A percentile compares a stretch with the other conserved stretches of the same genome.
Evolutionary conservation across 805 yeast species (phyloP).

Genomic region (Lipomyces sp.): DNA sequence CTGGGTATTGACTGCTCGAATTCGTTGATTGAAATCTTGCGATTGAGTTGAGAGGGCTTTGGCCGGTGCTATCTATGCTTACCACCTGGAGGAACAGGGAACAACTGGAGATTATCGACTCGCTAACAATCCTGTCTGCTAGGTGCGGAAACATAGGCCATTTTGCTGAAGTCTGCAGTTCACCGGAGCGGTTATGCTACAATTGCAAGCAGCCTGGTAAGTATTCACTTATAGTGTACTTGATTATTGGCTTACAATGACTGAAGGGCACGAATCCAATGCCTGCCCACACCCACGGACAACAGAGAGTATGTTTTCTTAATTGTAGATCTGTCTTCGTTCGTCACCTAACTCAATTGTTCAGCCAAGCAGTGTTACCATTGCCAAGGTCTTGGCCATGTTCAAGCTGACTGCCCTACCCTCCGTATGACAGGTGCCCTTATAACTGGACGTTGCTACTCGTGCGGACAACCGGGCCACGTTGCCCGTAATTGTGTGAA

Average conservation of each 20-base stretch:
- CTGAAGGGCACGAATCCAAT: constrained; percentile 71
- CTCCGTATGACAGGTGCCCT: constrained; percentile 53
- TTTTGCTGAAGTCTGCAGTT: constrained; percentile 83
- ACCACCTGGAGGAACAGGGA: neutral
- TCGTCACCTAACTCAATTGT: neutral
- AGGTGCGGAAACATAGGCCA: constrained; percentile 93
- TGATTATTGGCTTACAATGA: neutral
- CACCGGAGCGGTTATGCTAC: constrained; percentile 85
- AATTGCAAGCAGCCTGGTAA: constrained; percentile 79
- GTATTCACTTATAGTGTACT: neutral
- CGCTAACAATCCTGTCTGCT: neutral
- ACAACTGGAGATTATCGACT: neutral
- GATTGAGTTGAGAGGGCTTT: neutral
- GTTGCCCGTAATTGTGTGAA: constrained; percentile 71
- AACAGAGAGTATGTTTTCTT: constrained; percentile 60
- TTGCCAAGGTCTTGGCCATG: constrained; percentile 88
- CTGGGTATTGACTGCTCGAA: neutral
- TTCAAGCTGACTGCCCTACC: constrained; percentile 78
- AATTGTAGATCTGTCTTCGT: neutral
- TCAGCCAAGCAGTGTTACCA: constrained; percentile 55
- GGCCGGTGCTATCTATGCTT: neutral
- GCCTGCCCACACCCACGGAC: constrained; percentile 89
- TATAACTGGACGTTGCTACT: constrained; percentile 73
- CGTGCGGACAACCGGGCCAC: constrained; percentile 79
- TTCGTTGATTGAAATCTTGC: too few relatives aligned